phyloP scores from a whole-genome alignment of 2,329 filamentous ascomycete genomes.

The Ophiostoma sp. region DNA sequence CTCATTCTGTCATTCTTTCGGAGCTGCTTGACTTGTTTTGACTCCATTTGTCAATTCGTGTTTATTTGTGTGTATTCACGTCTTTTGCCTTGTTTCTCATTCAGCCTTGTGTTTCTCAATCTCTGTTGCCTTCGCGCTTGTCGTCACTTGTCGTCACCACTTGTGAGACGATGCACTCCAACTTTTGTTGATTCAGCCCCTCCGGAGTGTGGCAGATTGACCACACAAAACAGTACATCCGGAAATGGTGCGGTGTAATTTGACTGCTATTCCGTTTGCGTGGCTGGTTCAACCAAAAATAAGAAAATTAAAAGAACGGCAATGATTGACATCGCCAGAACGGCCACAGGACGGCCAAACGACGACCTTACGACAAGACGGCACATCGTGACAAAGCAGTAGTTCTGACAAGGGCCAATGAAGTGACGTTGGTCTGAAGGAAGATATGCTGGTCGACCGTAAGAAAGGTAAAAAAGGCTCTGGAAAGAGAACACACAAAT shows the following conservation, averaged over 20 bases:
- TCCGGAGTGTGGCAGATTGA: too few species aligned
- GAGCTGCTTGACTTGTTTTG: neutral
- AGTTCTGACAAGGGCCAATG: neutral
- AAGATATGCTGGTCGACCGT: neutral
- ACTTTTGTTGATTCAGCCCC: neutral
- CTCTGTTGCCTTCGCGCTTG: slow-evolving; percentile 10
- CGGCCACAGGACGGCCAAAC: neutral
- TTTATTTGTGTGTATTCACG: neutral
- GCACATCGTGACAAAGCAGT: neutral
- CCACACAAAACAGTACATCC: too few species aligned
- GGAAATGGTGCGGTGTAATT: too few species aligned
- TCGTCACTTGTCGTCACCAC: neutral
- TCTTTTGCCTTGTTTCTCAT: neutral
- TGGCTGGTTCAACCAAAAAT: too few species aligned
- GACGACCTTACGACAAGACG: neutral
- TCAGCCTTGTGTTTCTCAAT: neutral
- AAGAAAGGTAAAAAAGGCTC: neutral
- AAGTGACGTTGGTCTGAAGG: neutral
- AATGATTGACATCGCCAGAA: too few species aligned
- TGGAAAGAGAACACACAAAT: neutral
- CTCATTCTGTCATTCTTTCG: neutral
- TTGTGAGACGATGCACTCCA: neutral
- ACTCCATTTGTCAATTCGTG: neutral
- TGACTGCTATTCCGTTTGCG: too few species aligned
- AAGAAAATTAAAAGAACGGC: too few species aligned